Base-by-base conservation (phyloP, 2,329 filamentous ascomycete genomes). In the Scedosporium minutisporum region DNA sequence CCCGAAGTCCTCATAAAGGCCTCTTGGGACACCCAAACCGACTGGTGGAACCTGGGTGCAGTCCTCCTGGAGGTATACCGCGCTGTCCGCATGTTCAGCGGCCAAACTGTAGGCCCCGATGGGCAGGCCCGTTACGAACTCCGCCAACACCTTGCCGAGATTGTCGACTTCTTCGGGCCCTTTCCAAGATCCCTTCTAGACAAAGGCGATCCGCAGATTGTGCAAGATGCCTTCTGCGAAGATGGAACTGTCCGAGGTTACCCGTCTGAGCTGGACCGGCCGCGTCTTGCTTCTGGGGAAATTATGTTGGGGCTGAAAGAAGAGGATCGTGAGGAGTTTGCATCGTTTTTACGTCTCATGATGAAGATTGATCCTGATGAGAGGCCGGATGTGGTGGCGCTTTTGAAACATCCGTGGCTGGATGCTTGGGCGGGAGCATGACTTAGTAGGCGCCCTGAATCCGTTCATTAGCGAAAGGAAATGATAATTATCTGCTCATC, bases 1-100 rank as follows among this genome's bases (percentile, higher is more conserved):
- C 69, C 68, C 0, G 68, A 70, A 60, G 69, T 69, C 4, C 60
- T 69, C 2, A 65, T 70, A 4, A 63, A 64, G 5, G 67, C 67
- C 10, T 62, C 63, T 3, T 70, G 67, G 68, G 64, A 67, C 51
- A 12, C 57, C 2, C 61, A 57, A 1, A 59, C 63, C 2, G 67
- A 69, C 57, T 65, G 64, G 60, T 70, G 67, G 67, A 70, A 68
- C 33, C 63, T 70, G 0, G 67, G 69, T 10, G 57, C 64, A 4
- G 62, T 69, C 1, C 42, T 68, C 1, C 44, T 63, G 3, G 66
- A 68, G n/a, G 44, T 66, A 2, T 66, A 61, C 41, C 62, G 63
- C n/a, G 62, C 65, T 7, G 57, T 66, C 14, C 65, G 62, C 2
- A 63, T 68, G 61, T 67, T 68, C 9, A 57, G 53, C 10, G 66